A percentile compares a stretch with the other conserved stretches of the same genome.
phyloP scores from a whole-genome alignment of 345 rosid species.

The Heritiera littoralis region DNA sequence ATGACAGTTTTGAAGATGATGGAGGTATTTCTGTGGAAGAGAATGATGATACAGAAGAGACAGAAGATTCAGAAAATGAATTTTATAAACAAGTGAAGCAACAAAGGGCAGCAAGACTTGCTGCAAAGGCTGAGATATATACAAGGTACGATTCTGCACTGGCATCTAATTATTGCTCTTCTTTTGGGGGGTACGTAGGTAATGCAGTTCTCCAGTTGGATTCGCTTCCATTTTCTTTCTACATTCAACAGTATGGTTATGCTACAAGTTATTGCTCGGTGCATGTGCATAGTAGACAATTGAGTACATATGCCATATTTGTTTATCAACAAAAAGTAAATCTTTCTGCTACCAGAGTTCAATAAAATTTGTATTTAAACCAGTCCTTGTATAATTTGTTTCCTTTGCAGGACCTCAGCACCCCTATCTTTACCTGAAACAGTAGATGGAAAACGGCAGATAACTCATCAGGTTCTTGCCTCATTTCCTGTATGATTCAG shows the following conservation, averaged over 20 bases:
- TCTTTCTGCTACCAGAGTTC: background rate
- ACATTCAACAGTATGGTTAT: background rate
- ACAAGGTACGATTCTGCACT: conserved; percentile 46
- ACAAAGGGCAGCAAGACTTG: conserved; percentile 57
- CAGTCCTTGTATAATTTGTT: background rate
- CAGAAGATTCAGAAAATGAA: conserved; percentile 50
- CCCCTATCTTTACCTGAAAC: conserved; percentile 14
- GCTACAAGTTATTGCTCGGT: background rate
- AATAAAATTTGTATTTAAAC: background rate
- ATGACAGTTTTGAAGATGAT: conserved; percentile 30
- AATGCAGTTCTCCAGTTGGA: too few species aligned
- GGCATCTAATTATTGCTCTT: background rate
- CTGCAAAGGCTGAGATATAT: conserved; percentile 67
- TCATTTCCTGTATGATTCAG: background rate
- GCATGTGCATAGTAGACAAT: background rate
- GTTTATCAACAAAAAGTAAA: background rate
- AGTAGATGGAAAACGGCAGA: conserved; percentile 39
- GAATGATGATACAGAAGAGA: conserved; percentile 35
- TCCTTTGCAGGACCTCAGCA: conserved; percentile 37
- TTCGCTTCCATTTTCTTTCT: background rate
- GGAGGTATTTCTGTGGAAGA: conserved; percentile 34
- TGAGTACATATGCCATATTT: background rate
- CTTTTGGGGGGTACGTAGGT: background rate
- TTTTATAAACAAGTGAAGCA: conserved; percentile 59
- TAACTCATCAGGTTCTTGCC: conserved; percentile 47